Conservation (phyloP, 805 yeast genomes). For the Candida sakaeoensis region DNA sequence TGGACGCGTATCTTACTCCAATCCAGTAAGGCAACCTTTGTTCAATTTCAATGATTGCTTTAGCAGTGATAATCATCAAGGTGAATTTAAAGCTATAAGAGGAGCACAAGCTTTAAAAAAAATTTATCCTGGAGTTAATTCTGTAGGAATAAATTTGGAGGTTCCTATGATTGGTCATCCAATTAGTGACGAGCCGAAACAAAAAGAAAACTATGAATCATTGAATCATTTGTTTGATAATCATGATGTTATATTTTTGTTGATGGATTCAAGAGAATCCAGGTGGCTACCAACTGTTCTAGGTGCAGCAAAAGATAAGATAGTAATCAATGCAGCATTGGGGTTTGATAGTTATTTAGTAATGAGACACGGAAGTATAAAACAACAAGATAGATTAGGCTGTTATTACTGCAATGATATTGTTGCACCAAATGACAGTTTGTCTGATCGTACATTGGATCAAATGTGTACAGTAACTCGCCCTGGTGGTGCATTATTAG, state of each 20-base stretch:
- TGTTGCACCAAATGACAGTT: slow-evolving; percentile 86
- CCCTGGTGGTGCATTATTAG: slow-evolving; percentile 91
- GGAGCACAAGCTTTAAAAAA: slow-evolving; percentile 73
- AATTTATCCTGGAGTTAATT: slow-evolving; percentile 74
- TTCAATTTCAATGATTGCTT: slow-evolving; percentile 79
- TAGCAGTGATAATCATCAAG: slow-evolving; percentile 53
- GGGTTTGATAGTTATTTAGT: slow-evolving; percentile 94
- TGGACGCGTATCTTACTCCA: slow-evolving; percentile 84
- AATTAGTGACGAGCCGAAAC: slow-evolving; percentile 50
- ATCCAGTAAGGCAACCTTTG: slow-evolving; percentile 93
- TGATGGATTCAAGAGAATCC: slow-evolving; percentile 94
- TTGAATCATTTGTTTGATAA: slow-evolving; percentile 51
- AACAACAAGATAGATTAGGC: slow-evolving; percentile 52
- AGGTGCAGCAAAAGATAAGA: slow-evolving; percentile 61
- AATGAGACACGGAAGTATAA: slow-evolving; percentile 78
- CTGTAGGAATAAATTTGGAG: slow-evolving; percentile 61
- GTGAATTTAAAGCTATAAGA: slow-evolving; percentile 67
- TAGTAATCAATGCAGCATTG: slow-evolving; percentile 86
- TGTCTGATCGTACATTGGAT: slow-evolving; percentile 85
- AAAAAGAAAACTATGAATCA: slow-evolving; percentile 46
- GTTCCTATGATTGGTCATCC: slow-evolving; percentile 98
- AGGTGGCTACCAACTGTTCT: slow-evolving; percentile 96
- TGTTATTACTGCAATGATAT: slow-evolving; percentile 97
- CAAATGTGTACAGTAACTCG: slow-evolving; percentile 99
- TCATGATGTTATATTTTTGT: slow-evolving; percentile 75